These are phyloP conservation scores for Mycosarcoma mackinlayi DNA, from an alignment of 1,284 basidiomycete genomes.

Conservation along the genomic window DNA sequence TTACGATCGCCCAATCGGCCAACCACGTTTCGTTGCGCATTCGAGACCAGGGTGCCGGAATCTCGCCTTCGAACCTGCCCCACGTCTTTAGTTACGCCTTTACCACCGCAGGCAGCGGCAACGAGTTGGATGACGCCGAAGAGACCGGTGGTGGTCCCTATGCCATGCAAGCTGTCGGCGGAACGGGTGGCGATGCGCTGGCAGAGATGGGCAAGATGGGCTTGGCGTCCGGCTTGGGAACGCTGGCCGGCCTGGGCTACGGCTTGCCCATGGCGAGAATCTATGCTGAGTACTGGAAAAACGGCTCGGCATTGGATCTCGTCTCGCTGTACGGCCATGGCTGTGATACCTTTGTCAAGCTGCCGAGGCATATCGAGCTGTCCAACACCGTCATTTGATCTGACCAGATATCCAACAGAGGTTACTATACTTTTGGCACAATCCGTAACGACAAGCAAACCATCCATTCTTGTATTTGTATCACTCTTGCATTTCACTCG, in stretches of 20 bases:
- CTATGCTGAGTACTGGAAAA: constrained; percentile 73
- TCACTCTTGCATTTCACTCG: constrained; percentile 2
- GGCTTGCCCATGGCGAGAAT: constrained; percentile 82
- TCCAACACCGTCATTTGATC: constrained; percentile 51
- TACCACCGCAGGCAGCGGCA: constrained; percentile 74
- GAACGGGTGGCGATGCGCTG: constrained; percentile 75
- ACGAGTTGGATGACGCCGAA: constrained; percentile 75
- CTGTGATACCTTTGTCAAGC: constrained; percentile 61
- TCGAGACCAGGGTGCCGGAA: constrained; percentile 86
- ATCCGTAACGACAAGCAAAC: too few relatives aligned
- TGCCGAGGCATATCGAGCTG: constrained; percentile 56
- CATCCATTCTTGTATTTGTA: constrained; percentile 15
- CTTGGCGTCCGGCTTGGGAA: constrained; percentile 79
- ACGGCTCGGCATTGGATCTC: constrained; percentile 31
- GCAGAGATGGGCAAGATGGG: constrained; percentile 74
- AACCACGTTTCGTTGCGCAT: constrained; percentile 80
- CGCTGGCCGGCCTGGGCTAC: constrained; percentile 80
- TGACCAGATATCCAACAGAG: too few relatives aligned
- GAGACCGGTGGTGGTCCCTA: constrained; percentile 78
- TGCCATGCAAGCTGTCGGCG: constrained; percentile 74
- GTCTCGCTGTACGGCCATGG: constrained; percentile 46
- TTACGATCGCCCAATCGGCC: constrained; percentile 76
- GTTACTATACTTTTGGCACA: too few relatives aligned
- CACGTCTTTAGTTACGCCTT: constrained; percentile 90
- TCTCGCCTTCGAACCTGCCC: constrained; percentile 78